These are phyloP conservation scores for Neonectria faginata DNA, from an alignment of 2,329 filamentous ascomycete genomes.

Conservation along the genomic window DNA sequence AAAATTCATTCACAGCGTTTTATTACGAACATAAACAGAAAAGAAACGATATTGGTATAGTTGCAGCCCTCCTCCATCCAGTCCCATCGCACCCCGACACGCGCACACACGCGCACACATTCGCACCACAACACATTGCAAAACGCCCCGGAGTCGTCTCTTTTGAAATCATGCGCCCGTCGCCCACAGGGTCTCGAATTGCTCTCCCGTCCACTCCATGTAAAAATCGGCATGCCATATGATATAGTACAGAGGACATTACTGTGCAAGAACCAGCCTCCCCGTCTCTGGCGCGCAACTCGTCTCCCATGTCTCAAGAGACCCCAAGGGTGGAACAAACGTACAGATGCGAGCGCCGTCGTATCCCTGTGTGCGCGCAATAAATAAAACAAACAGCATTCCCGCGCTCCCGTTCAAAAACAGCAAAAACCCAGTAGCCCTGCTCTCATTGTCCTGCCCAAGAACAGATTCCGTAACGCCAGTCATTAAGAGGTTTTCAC, in stretches of 20 bases:
- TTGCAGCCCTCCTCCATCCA: slow-evolving; percentile 16
- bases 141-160: slow-evolving; percentile 15
- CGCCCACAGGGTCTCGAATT: slow-evolving; percentile 30
- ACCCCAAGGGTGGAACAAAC: slow-evolving; percentile 33
- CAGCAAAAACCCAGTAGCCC: slow-evolving; percentile 43
- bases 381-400: slow-evolving; percentile 38
- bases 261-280: slow-evolving; percentile 35
- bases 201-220: slow-evolving; percentile 33
- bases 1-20: slow-evolving; percentile 4
- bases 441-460: slow-evolving; percentile 43
- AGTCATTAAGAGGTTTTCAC: slow-evolving; percentile 52
- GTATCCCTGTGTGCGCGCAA: slow-evolving; percentile 38
- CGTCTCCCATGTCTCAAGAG: slow-evolving; percentile 34
- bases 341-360: slow-evolving; percentile 34
- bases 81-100: slow-evolving; percentile 26
- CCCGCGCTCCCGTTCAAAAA: slow-evolving; percentile 44
- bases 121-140: slow-evolving; percentile 20
- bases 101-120: slow-evolving; percentile 34
- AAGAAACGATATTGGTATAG: slow-evolving; percentile 44
- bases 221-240: slow-evolving; percentile 36
- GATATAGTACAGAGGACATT: slow-evolving; percentile 44
- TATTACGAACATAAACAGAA: slow-evolving; percentile 25
- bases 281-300: slow-evolving; percentile 32
- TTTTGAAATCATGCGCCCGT: slow-evolving; percentile 17
- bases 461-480: slow-evolving; percentile 51